Evolutionary conservation across 75 land plant species (phyloP), one percentile per base, ranked within the genome.

Genomic region (Cryptomeria japonica): DNA sequence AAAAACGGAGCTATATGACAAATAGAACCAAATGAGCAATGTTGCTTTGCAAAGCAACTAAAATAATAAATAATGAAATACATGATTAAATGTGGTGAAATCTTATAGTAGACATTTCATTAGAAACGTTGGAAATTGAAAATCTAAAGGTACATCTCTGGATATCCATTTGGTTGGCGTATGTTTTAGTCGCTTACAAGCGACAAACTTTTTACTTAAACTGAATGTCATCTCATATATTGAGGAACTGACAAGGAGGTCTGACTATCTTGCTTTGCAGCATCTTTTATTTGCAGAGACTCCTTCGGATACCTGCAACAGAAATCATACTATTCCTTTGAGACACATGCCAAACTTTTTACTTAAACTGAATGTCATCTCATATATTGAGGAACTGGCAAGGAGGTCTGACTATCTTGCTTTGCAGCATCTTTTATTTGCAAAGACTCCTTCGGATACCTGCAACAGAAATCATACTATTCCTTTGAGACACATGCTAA

Each of bases 191-290:
- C 5, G 10, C 47, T 11, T n/a, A 82, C 22, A 25, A 39, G 84
- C 84, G 22, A 11, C 46, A 28, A 41, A 36, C 14, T 82, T 82
- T 38, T 12, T 46, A 82, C 84, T 46, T 82, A 28, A 82, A 15
- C 84, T 46, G 14, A 46, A 42, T 42, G 49, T 46, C 31, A 82
- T 46, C 84, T 44, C 32, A 82, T 82, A 11, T 82, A 49, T 51
- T 46, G 84, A 42, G 51, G 84, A 28, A 82, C 51, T 46, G 84
- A 82, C 51, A 44, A 44, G 13, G 84, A 82, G 31, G 51, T 82
- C 34, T 38, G 84, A 47, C 28, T 82, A n/a, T 28, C 51, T 82
- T 44, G 84, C 84, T 53, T 46, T n/a, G 49, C 49, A 46, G 13
- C n/a, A 82, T 46, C 13, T 14, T 82, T 44, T 10, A 42, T 82